Evolutionary conservation across 2,329 filamentous ascomycete species (phyloP), one percentile per base, ranked within the genome.

Genomic region (Lachnellula suecica): DNA sequence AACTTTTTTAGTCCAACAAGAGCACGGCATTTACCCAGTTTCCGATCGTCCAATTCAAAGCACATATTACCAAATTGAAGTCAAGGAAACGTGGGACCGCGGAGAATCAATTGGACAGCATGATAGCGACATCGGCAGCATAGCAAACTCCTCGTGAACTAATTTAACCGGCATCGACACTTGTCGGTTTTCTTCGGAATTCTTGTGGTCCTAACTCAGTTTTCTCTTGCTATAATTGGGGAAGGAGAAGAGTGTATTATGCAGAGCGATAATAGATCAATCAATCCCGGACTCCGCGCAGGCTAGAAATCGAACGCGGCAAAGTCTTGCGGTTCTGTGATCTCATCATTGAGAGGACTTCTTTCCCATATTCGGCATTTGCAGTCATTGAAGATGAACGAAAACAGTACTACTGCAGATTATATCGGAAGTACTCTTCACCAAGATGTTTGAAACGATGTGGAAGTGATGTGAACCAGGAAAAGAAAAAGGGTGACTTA

Each of bases 151-250:
- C 10, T 25, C 27, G 22, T 38, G 29, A 25, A 22, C 20, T 22
- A 29, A 11, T 51, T 48, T 50, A 53, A n/a, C 47, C 52, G 54
- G 54, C 46, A n/a, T n/a, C n/a, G n/a, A n/a, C n/a, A n/a, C n/a
- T n/a, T n/a, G 17, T 53, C 45, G 24, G 45, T 35, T 24, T 29
- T 9, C 13, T 31, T 23, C 31, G 45, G 17, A 31, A 22, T 2
- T 13, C 4, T 29, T 31, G 17, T n/a, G 25, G 19, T 31, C n/a
- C 19, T 9, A 46, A 20, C 19, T 22, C 35, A 9, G 17, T 13
- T 17, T n/a, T 17, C 17, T 46, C n/a, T 34, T 10, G 19, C 4
- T 20, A 23, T 46, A 27, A 35, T 35, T 46, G 44, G 29, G 15
- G 23, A 7, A 13, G 17, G 29, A 22, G 25, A 35, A 15, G 20